These are phyloP conservation scores for Auriscalpium vulgare DNA, from an alignment of 768 basidiomycete species.

Conservation along the genomic window DNA sequence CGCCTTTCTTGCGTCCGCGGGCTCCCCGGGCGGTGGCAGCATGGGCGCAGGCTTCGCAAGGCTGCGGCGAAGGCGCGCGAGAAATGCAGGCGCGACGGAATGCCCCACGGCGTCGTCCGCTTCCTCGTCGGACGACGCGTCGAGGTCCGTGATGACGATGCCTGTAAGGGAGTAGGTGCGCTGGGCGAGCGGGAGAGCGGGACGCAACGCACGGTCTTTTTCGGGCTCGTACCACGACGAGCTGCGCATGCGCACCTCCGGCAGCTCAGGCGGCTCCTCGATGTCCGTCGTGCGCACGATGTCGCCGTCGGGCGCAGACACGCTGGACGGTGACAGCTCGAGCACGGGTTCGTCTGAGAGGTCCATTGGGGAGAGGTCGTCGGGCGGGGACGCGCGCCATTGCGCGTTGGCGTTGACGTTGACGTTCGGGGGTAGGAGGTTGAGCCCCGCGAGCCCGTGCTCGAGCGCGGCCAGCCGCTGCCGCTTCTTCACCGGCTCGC, in stretches of 20 bases:
- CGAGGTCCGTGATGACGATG: conserved; percentile 16
- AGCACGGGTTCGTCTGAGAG: neutral
- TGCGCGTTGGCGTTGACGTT: neutral
- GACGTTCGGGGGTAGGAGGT: neutral
- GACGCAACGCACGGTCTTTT: conserved; percentile 10
- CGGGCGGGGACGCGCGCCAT: neutral
- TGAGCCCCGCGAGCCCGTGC: conserved; percentile 5
- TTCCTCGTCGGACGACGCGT: conserved; percentile 13
- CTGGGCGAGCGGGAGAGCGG: neutral
- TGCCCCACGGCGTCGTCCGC: conserved; percentile 10
- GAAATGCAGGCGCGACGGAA: conserved; percentile 5
- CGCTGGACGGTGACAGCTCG: neutral
- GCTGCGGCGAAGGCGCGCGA: neutral
- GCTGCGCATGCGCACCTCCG: conserved; percentile 11
- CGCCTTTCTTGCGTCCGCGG: neutral
- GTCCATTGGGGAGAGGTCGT: neutral
- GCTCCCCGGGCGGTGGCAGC: neutral
- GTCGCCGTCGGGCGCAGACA: neutral
- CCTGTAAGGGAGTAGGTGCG: conserved; percentile 1
- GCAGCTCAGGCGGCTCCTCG: neutral
- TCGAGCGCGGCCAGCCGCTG: conserved; percentile 11
- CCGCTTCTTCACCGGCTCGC: conserved; percentile 1
- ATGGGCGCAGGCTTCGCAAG: neutral
- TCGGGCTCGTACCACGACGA: conserved; percentile 17
- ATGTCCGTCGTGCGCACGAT: neutral